Percentiles rank a stretch among this genome's conserved stretches.
phyloP scores from a whole-genome alignment of 495 filamentous ascomycete genomes.

The Penicillium mononematosum region DNA sequence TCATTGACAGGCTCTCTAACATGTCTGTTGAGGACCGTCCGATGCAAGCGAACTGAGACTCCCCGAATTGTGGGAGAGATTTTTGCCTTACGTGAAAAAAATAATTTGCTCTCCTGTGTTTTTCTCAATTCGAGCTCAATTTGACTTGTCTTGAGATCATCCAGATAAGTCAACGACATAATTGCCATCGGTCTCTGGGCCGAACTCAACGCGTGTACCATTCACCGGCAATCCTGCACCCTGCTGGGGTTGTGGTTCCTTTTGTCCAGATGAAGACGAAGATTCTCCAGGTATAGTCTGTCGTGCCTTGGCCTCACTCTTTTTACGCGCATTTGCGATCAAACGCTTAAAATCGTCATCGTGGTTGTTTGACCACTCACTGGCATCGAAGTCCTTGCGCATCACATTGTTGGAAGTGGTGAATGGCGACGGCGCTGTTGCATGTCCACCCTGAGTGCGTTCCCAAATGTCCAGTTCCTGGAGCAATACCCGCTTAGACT shows the following conservation, averaged over 20 bases:
- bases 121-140: neutral
- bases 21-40: conserved; percentile 46
- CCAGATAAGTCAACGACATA: conserved; percentile 5
- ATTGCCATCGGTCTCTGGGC: conserved; percentile 3
- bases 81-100: neutral
- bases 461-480: conserved; percentile 85
- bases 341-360: conserved; percentile 69
- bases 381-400: conserved; percentile 80
- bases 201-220: conserved; percentile 1
- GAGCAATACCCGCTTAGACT: conserved; percentile 66
- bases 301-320: conserved; percentile 32
- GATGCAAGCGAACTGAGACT: conserved; percentile 26
- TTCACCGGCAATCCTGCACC: neutral
- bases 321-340: conserved; percentile 66
- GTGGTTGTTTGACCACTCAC: conserved; percentile 72
- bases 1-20: conserved; percentile 40
- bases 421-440: conserved; percentile 20
- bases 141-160: conserved; percentile 5
- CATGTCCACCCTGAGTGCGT: conserved; percentile 57
- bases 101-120: neutral
- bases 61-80: neutral
- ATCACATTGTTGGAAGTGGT: conserved; percentile 49
- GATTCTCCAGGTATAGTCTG: conserved; percentile 32
- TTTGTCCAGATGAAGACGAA: conserved; percentile 1
- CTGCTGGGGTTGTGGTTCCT: conserved; percentile 2